Conservation (phyloP, 2,329 filamentous ascomycete genomes). For the Fusarium sp. region DNA sequence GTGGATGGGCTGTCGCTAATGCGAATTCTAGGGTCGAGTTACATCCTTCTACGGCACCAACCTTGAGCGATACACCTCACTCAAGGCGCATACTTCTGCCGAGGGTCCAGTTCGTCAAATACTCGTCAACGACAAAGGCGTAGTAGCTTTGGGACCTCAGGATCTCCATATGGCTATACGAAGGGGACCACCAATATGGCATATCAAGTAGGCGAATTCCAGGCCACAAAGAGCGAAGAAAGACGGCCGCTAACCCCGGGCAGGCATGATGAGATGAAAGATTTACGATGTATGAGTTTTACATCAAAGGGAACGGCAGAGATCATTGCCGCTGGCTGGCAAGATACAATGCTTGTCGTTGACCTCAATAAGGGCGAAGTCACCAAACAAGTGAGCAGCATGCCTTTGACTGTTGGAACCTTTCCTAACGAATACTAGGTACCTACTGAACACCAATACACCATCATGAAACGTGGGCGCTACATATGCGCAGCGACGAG, state of each 20-base stretch:
- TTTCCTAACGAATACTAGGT: slow-evolving; percentile 62
- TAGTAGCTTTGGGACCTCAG: slow-evolving; percentile 84
- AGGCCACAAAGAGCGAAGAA: neutral
- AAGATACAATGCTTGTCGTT: slow-evolving; percentile 85
- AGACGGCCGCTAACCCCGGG: slow-evolving; percentile 33
- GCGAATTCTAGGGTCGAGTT: slow-evolving; percentile 76
- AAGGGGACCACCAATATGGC: slow-evolving; percentile 87
- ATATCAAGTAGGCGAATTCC: slow-evolving; percentile 72
- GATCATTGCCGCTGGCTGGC: slow-evolving; percentile 87
- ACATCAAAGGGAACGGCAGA: slow-evolving; percentile 86
- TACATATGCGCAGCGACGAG: slow-evolving; percentile 93
- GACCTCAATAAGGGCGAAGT: slow-evolving; percentile 78
- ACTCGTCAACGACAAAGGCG: slow-evolving; percentile 89
- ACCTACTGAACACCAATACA: slow-evolving; percentile 81
- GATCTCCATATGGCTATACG: slow-evolving; percentile 91
- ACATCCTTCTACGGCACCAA: slow-evolving; percentile 89
- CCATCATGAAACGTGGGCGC: slow-evolving; percentile 89
- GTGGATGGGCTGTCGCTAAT: slow-evolving; percentile 41
- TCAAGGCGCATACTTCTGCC: slow-evolving; percentile 77
- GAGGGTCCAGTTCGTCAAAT: slow-evolving; percentile 89
- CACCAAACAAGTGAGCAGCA: slow-evolving; percentile 67
- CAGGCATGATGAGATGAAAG: slow-evolving; percentile 81
- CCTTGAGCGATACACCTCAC: slow-evolving; percentile 89
- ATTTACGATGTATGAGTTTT: slow-evolving; percentile 95
- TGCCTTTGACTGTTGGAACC: neutral